Evolutionary conservation across 2,329 filamentous ascomycete genomes (phyloP), one percentile per base, ranked within the genome.

Genomic region (Fusarium liriodendri): DNA sequence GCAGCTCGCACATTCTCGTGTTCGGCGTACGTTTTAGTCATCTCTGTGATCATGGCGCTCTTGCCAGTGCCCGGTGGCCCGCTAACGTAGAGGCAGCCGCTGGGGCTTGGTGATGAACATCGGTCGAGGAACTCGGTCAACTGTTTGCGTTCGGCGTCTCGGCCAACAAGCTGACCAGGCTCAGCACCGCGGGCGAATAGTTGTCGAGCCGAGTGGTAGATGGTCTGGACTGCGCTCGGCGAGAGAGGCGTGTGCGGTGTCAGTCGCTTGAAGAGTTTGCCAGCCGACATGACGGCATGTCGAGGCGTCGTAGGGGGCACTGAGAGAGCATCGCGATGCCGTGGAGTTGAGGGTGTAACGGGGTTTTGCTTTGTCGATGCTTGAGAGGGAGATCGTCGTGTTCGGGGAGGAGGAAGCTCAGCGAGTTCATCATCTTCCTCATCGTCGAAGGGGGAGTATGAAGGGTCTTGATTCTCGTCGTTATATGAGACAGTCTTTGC

Each of bases 51-150:
- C 87, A 98, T 93, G 33, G 97, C 97, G 82, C 95, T 98, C 85
- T 99, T 99, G 64, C 97, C 97, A 0, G 97, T 99, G 13, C 97
- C 97, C 3, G 97, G 97, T 5, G 97, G 97, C 0, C 97, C 97
- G 77, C 95, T 98, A 75, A 99, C 93, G 80, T 99, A 99, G 61
- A 98, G 89, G 80, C 96, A 98, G 62, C 95, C 95, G 62, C 92
- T 91, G 4, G 88, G 89, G 13, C 86, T 86, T 20, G 89, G 82
- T 10, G 89, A 85, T 6, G 92, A 85, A 75, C 91, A 90, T 60
- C 89, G 88, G 42, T 89, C 85, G 60, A 98, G 87, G 79, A 98
- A 98, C 0, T 80, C 82, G 14, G 86, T 85, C 37, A 98, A 85
- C 73, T 95, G 91, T 16, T 87, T 85, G 45, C 89, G 86, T 79